phyloP scores from a whole-genome alignment of 306 rosid genomes.

The Inga leiocalycina region DNA sequence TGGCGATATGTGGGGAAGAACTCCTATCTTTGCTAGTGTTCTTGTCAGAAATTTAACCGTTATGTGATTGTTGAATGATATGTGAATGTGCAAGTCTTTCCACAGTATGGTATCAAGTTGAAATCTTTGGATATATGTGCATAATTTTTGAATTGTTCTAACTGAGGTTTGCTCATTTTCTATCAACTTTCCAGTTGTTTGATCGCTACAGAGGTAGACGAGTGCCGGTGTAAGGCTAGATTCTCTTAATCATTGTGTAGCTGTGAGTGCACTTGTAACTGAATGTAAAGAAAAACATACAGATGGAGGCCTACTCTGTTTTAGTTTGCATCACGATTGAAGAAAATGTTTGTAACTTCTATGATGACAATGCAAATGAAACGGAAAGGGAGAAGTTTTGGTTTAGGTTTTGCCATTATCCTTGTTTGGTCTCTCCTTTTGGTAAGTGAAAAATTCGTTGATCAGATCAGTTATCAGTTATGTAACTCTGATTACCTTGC shows the following conservation, averaged over 20 bases:
- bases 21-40: not conserved
- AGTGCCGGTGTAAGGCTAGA: slow-evolving; percentile 73
- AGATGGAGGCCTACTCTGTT: slow-evolving; percentile 35
- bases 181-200: slow-evolving; percentile 63
- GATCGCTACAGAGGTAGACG: slow-evolving; percentile 86
- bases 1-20: not conserved
- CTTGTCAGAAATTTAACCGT: not conserved
- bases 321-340: slow-evolving; percentile 32
- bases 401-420: slow-evolving; percentile 17
- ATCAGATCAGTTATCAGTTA: slow-evolving; percentile 29
- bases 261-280: slow-evolving; percentile 46
- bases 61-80: not conserved
- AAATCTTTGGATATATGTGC: slow-evolving; percentile 10
- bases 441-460: slow-evolving; percentile 23
- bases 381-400: slow-evolving; percentile 24
- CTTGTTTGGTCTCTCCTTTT: slow-evolving; percentile 17
- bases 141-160: slow-evolving; percentile 16
- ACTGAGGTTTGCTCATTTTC: slow-evolving; percentile 3
- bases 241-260: slow-evolving; percentile 31
- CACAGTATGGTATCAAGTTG: slow-evolving; percentile 7
- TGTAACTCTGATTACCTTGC: not conserved
- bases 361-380: slow-evolving; percentile 27
- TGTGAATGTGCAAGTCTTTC: not conserved
- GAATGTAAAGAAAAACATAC: slow-evolving; percentile 55
- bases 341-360: slow-evolving; percentile 31